Evolutionary conservation across 495 filamentous ascomycete species (phyloP).

Genomic region (Hyaloscypha variabilis): DNA sequence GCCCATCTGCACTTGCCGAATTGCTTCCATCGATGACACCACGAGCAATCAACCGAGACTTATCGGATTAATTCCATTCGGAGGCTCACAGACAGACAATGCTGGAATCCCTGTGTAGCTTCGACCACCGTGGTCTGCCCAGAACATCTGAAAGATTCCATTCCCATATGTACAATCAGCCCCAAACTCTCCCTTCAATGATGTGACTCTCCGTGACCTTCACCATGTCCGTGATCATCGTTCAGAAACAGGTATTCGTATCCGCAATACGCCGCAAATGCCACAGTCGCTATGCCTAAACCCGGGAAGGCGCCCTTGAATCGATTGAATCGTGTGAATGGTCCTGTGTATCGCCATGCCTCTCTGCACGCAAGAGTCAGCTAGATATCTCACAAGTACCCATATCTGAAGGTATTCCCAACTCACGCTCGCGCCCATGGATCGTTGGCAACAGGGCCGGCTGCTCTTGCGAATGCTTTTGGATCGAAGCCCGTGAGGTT

Average conservation of each 20-base stretch:
- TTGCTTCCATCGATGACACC: too few species aligned
- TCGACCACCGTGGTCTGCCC: neutral
- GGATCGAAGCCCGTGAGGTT: slow-evolving; percentile 88
- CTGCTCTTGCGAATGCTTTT: slow-evolving; percentile 67
- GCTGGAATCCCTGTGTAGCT: neutral
- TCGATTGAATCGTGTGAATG: slow-evolving; percentile 84
- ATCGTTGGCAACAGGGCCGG: slow-evolving; percentile 71
- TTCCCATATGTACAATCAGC: slow-evolving; percentile 31
- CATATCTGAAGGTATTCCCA: neutral
- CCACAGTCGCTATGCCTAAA: slow-evolving; percentile 86
- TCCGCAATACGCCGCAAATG: slow-evolving; percentile 84
- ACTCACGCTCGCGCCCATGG: slow-evolving; percentile 62
- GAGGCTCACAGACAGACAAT: neutral
- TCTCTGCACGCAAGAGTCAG: slow-evolving; percentile 58
- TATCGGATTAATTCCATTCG: too few species aligned
- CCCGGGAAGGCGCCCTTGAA: slow-evolving; percentile 87
- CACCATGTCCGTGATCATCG: slow-evolving; percentile 61
- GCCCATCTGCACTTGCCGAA: too few species aligned
- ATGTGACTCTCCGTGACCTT: slow-evolving; percentile 44
- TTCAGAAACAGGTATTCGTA: slow-evolving; percentile 87
- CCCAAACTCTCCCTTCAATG: slow-evolving; percentile 28
- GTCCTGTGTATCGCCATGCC: slow-evolving; percentile 90
- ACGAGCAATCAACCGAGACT: too few species aligned
- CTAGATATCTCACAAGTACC: neutral
- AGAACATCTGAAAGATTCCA: slow-evolving; percentile 8